phyloP scores from a whole-genome alignment of 2,329 filamentous ascomycete species.

The Exophiala oligosperma region DNA sequence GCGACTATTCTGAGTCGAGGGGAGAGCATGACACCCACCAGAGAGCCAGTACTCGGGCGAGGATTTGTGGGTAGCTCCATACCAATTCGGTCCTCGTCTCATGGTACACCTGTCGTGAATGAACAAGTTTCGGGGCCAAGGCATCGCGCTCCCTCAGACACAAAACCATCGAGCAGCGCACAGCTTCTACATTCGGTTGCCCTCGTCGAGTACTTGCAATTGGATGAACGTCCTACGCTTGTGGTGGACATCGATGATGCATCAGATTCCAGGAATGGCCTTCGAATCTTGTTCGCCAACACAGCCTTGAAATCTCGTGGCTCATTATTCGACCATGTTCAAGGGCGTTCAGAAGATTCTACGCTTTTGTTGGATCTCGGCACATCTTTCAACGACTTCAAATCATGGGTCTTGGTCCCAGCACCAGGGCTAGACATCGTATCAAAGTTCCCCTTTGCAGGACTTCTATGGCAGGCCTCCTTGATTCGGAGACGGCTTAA shows the following conservation, averaged over 20 bases:
- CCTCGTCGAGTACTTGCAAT: slow-evolving; percentile 71
- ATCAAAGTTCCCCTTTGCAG: slow-evolving; percentile 62
- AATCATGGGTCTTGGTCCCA: slow-evolving; percentile 64
- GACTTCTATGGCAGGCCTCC: slow-evolving; percentile 68
- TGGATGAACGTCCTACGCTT: slow-evolving; percentile 75
- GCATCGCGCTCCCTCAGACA: slow-evolving; percentile 53
- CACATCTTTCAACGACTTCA: slow-evolving; percentile 60
- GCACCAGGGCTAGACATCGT: slow-evolving; percentile 54
- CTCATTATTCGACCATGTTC: slow-evolving; percentile 58
- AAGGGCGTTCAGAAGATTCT: slow-evolving; percentile 48
- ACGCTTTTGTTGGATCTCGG: slow-evolving; percentile 43
- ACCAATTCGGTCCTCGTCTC: slow-evolving; percentile 15
- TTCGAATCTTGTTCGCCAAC: slow-evolving; percentile 70
- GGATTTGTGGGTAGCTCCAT: slow-evolving; percentile 9
- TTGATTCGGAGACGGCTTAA: slow-evolving; percentile 69
- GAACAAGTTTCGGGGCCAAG: not conserved
- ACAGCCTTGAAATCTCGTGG: slow-evolving; percentile 60
- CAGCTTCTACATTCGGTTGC: slow-evolving; percentile 65
- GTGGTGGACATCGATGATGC: slow-evolving; percentile 67
- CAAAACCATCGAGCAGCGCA: slow-evolving; percentile 49
- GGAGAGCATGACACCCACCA: slow-evolving; percentile 7
- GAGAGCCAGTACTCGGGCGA: not conserved
- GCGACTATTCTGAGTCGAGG: slow-evolving; percentile 7
- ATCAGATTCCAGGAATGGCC: slow-evolving; percentile 53
- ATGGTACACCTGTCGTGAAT: not conserved